Conservation (phyloP, 2,329 filamentous ascomycete species). For the Ceratocystis albifundus region DNA sequence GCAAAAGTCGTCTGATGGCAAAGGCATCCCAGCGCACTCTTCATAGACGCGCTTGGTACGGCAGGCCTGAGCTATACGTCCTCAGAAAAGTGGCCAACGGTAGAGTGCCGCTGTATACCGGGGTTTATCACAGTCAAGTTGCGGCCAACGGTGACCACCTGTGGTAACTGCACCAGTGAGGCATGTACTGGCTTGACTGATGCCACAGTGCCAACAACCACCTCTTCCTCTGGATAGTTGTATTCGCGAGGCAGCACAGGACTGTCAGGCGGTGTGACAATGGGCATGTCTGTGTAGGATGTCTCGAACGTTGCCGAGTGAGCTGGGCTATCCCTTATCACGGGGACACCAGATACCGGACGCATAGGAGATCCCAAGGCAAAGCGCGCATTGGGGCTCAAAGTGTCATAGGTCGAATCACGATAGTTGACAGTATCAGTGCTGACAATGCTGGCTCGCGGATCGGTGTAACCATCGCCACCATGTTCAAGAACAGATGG, state of each 20-base stretch:
- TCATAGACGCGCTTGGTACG: no score
- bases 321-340: constrained; percentile 54
- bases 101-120: constrained; percentile 20
- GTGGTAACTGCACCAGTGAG: constrained; percentile 7
- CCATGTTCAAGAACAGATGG: constrained; percentile 51
- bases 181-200: not conserved
- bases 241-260: constrained; percentile 6
- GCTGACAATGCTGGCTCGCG: constrained; percentile 36
- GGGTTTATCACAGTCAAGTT: constrained; percentile 20
- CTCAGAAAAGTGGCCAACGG: constrained; percentile 21
- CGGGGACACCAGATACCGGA: constrained; percentile 47
- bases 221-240: not conserved
- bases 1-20: not conserved
- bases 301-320: constrained; percentile 33
- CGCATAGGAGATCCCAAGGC: constrained; percentile 48
- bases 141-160: constrained; percentile 18
- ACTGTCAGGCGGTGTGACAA: constrained; percentile 11
- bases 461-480: constrained; percentile 51
- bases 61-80: constrained; percentile 17
- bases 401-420: constrained; percentile 30
- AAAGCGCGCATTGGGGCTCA: constrained; percentile 33
- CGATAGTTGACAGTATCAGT: constrained; percentile 23
- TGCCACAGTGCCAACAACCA: not conserved
- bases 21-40: no score
- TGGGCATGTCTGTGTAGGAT: constrained; percentile 1